These are phyloP conservation scores for Asterochloris sp. DNA, from an alignment of 139 green algal species.

Conservation along the genomic window DNA sequence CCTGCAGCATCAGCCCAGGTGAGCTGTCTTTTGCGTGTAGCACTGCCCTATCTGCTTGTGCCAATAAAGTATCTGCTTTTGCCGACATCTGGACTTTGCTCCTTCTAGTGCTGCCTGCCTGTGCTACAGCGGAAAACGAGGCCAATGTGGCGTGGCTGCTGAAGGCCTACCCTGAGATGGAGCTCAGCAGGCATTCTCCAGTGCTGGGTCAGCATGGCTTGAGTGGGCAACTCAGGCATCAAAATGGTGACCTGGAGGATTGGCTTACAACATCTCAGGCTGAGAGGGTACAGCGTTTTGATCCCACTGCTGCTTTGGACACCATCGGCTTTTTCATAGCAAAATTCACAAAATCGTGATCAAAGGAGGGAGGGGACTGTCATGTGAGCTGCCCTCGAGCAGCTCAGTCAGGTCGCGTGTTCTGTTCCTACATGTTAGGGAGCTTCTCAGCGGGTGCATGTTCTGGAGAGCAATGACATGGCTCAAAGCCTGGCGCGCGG, in stretches of 20 bases:
- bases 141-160: constrained; percentile 80
- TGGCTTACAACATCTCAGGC: constrained; percentile 69
- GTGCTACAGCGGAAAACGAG: constrained; percentile 82
- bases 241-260: constrained; percentile 11
- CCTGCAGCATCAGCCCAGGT: constrained; percentile 84
- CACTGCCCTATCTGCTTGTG: constrained; percentile 2
- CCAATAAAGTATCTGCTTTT: no score
- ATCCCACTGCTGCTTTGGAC: constrained; percentile 56
- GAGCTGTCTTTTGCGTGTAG: background rate
- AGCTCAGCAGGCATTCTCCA: constrained; percentile 51
- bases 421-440: background rate
- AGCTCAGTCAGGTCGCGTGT: no score
- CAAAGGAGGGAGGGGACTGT: background rate
- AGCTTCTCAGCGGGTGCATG: background rate
- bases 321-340: constrained; percentile 90
- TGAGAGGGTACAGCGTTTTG: constrained; percentile 82
- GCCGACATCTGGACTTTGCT: background rate
- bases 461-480: background rate
- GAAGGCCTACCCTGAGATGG: constrained; percentile 64
- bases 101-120: background rate
- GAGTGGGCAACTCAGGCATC: constrained; percentile 8
- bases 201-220: constrained; percentile 58
- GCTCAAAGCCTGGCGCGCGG: constrained; percentile 5
- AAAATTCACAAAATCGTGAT: constrained; percentile 50
- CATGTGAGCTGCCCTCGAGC: no score